A percentile compares a stretch with the other conserved stretches of the same genome.
Conservation (phyloP, 2,329 filamentous ascomycete genomes). For the Onygenales sp. region DNA sequence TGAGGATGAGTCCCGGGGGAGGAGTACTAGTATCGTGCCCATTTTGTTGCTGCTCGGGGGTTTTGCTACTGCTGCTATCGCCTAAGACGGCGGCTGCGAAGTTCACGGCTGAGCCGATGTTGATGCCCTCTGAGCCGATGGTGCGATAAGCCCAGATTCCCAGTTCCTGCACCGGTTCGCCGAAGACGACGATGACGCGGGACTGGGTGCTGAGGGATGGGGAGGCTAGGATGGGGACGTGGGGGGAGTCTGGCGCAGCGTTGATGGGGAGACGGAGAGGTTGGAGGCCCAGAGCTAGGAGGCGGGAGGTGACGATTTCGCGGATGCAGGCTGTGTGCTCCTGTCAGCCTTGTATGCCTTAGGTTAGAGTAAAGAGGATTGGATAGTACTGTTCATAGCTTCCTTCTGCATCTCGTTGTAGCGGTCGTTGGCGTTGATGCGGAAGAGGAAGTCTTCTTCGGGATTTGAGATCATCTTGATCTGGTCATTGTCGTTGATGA, state of each 20-base stretch:
- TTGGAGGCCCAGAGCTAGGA: conserved; percentile 51
- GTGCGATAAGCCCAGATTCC: conserved; percentile 66
- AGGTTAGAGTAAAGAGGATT: not conserved
- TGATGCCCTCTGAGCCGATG: conserved; percentile 54
- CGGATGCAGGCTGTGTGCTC: conserved; percentile 49
- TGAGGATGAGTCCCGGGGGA: conserved; percentile 56
- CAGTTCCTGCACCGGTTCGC: conserved; percentile 61
- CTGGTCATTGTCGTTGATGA: conserved; percentile 65
- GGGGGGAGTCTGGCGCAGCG: conserved; percentile 39
- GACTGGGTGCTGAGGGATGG: conserved; percentile 45
- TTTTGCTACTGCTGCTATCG: conserved; percentile 21
- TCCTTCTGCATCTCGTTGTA: conserved; percentile 68
- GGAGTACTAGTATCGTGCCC: not conserved
- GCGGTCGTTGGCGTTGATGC: conserved; percentile 62
- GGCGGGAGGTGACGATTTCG: conserved; percentile 51
- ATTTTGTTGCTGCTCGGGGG: conserved; percentile 16
- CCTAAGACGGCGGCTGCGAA: conserved; percentile 44
- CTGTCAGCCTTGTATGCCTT: not conserved
- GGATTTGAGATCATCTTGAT: conserved; percentile 61
- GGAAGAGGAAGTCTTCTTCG: conserved; percentile 64
- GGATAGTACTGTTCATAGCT: conserved; percentile 55
- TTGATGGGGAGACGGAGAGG: conserved; percentile 54
- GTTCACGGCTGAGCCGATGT: conserved; percentile 60
- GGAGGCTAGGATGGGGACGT: conserved; percentile 61
- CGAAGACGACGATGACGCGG: conserved; percentile 65